Evolutionary conservation across 2,329 filamentous ascomycete genomes (phyloP), one percentile per base, ranked within the genome.

Genomic region (Ophiocordyceps camponoti-saundersi): DNA sequence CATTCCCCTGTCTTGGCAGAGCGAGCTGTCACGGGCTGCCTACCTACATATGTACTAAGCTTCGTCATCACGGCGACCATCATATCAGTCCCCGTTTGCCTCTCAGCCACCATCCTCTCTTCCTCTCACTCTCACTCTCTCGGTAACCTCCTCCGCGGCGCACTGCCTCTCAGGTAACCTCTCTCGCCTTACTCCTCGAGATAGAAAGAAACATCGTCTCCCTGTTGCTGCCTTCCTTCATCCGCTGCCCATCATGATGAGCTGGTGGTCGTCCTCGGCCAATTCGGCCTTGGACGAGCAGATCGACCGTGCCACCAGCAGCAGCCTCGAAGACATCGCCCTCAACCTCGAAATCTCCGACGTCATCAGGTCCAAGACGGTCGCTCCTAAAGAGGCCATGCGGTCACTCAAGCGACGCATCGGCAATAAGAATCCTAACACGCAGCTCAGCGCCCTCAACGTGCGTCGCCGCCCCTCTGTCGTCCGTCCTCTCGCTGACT

Each of bases 311-410:
- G 92, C 92, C 46, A 98, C 92, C 16, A 82, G 85, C 54, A 95
- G 87, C 61, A 96, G 89, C 65, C 73, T 98, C 83, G 89, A 98
- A 67, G 90, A 98, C 60, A 96, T 98, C 62, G 84, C 92, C 40
- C 78, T 95, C 55, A 96, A 96, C 63, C 80, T 98, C 59, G 92
- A 98, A 66, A 96, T 98, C 57, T 95, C 90, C 63, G 92, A 98
- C 69, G 73, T 94, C 56, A 95, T 98, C 64, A 80, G 92, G 57
- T 96, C 89, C 59, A 96, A 96, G 71, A 94, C 88, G 18, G 90
- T 98, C 45, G 88, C 89, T 63, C 90, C 92, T 47, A 95, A 90
- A 65, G 92, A 98, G 66, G 92, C 92, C 51, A 98, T 98, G 92
- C 85, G 88, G 62, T 90, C 87, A 42, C 71, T 98, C 58, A 96